Base-by-base conservation (phyloP, 768 basidiomycete species). In the Amanita muscaria region DNA sequence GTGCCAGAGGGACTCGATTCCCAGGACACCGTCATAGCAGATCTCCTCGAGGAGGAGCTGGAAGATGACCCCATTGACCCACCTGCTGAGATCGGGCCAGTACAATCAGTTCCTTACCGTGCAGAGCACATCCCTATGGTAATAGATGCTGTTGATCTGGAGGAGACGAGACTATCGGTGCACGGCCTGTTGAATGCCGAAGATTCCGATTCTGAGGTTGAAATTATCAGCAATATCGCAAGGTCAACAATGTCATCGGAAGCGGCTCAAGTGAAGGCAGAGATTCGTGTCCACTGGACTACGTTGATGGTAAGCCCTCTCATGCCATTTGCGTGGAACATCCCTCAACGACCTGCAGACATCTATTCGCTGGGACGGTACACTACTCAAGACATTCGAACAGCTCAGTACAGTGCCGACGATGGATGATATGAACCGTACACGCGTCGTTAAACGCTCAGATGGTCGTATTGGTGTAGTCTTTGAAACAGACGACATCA, bases 401-500 rank as follows among this genome's bases (percentile, higher is more conserved):
- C 14, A 12, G 18, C 7, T 7, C 18, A 34, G 33, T 34, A 7
- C 33, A 16, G n/a, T 16, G 14, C 33, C n/a, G n/a, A 12, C 33
- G 18, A 34, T 16, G 33, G 33, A 16, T 6, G 7, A 5, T 5
- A 6, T 15, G n/a, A 15, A 34, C n/a, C 6, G 5, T n/a, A 6
- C 33, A 15, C 36, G 36, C 5, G 36, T 21, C 36, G 18, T 37
- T 14, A 5, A 37, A 6, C 36, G 12, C 5, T 19, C 36, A 37
- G 19, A 37, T 21, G 36, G 36, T 3, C 36, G 36, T 5, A 37
- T 37, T 19, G 36, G 36, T 21, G 14, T 29, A 40, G 12, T 15
- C 56, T 53, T 18, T 42, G 10, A 4, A 38, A 4, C 42, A 25
- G 2, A 44, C 53, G 21, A 42, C 41, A 4, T 21, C 21, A 2